These are phyloP conservation scores for Solanum etuberosum DNA, from an alignment of 257 asterid species.

Conservation along the genomic window DNA sequence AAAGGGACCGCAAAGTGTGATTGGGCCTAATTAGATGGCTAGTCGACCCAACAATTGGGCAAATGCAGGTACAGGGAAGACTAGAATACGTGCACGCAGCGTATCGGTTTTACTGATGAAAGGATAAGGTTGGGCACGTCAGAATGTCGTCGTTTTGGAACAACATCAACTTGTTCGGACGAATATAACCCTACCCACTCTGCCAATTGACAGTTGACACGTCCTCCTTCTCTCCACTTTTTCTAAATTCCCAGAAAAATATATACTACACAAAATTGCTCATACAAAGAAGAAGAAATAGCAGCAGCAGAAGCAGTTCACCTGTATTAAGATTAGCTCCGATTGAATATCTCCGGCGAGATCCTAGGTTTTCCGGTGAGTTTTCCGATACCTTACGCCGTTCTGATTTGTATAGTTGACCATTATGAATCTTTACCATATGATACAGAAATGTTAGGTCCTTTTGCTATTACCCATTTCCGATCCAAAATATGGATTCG, in stretches of 20 bases:
- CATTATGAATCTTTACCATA: background rate
- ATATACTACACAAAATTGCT: background rate
- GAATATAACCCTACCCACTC: background rate
- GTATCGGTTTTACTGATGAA: background rate
- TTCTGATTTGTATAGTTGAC: background rate
- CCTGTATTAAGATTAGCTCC: background rate
- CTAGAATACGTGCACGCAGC: background rate
- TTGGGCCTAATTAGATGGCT: background rate
- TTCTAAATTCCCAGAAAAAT: background rate
- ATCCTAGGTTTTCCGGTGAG: background rate
- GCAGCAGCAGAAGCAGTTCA: background rate
- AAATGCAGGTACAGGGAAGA: background rate
- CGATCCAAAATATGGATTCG: conserved; percentile 39
- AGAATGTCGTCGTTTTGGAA: background rate
- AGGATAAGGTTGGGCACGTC: conserved; percentile 1
- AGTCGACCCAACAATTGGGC: background rate
- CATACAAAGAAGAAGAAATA: background rate
- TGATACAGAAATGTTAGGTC: conserved; percentile 34
- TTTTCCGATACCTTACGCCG: background rate
- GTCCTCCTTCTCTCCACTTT: background rate
- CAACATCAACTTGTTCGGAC: background rate
- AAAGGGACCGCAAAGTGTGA: background rate
- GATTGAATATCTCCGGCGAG: background rate
- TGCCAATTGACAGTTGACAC: background rate
- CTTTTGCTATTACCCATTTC: conserved; percentile 16